These are phyloP conservation scores for Meredithiella fracta DNA, from an alignment of 2,329 filamentous ascomycete genomes.

Conservation along the genomic window DNA sequence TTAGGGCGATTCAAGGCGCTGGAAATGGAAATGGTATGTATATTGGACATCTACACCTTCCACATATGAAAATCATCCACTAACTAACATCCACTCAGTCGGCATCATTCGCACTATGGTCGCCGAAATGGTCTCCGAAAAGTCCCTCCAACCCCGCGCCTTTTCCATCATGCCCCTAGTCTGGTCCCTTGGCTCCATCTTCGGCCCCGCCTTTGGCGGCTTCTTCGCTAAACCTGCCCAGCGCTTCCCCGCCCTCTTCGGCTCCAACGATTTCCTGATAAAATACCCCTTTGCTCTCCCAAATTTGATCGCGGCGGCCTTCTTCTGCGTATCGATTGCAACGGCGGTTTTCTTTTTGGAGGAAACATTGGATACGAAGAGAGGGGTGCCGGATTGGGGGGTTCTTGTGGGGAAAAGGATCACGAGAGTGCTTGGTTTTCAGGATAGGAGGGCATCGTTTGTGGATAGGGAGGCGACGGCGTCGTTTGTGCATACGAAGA, in stretches of 20 bases:
- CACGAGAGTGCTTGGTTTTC: constrained; percentile 23
- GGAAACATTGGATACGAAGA: constrained; percentile 67
- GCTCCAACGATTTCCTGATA: constrained; percentile 48
- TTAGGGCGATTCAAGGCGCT: constrained; percentile 63
- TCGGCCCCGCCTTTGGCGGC: constrained; percentile 77
- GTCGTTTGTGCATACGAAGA: constrained; percentile 31
- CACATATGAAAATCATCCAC: not conserved
- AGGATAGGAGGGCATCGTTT: constrained; percentile 28
- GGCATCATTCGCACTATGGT: constrained; percentile 86
- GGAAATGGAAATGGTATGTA: constrained; percentile 65
- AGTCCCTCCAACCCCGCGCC: constrained; percentile 68
- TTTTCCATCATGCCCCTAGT: constrained; percentile 88
- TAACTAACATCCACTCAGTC: constrained; percentile 30
- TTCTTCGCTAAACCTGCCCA: constrained; percentile 67
- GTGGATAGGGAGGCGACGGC: constrained; percentile 41
- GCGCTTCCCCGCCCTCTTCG: constrained; percentile 57
- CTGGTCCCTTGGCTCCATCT: constrained; percentile 75
- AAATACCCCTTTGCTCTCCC: constrained; percentile 70
- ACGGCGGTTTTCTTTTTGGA: constrained; percentile 64
- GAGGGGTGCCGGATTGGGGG: constrained; percentile 56
- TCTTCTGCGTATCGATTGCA: constrained; percentile 64
- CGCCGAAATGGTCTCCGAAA: constrained; percentile 80
- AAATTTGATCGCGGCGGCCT: constrained; percentile 57
- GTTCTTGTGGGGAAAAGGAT: constrained; percentile 55
- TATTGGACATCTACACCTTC: no score